A percentile compares a stretch with the other conserved stretches of the same genome.
phyloP scores from a whole-genome alignment of 2,329 filamentous ascomycete genomes.

The Claviceps arundinis region DNA sequence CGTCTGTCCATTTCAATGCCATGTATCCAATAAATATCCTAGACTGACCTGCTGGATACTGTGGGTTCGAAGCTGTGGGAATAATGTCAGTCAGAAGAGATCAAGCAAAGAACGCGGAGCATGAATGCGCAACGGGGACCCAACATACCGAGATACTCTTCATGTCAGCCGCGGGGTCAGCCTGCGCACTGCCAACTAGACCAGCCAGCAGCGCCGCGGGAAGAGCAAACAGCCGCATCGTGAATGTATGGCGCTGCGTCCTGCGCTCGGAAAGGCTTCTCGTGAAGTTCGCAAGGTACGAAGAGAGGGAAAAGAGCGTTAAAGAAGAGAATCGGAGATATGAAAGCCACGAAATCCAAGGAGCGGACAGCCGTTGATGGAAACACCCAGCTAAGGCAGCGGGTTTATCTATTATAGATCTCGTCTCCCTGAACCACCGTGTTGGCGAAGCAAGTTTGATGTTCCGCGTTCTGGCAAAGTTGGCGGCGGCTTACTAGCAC shows the following conservation, averaged over 20 bases:
- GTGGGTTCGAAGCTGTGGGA: conserved; percentile 66
- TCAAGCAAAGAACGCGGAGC: neutral
- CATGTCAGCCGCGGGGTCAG: conserved; percentile 34
- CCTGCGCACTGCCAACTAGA: conserved; percentile 35
- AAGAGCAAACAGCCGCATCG: conserved; percentile 35
- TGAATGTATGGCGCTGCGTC: conserved; percentile 9
- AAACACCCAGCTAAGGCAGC: conserved; percentile 5
- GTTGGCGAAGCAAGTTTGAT: neutral
- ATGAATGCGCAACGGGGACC: too few relatives aligned
- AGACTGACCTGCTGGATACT: conserved; percentile 61
- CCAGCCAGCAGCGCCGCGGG: conserved; percentile 36
- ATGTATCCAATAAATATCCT: neutral
- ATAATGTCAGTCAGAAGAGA: neutral
- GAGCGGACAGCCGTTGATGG: conserved; percentile 1
- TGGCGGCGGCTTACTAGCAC: conserved; percentile 4
- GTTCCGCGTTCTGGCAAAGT: neutral
- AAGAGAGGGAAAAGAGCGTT: neutral
- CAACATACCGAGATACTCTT: conserved; percentile 37
- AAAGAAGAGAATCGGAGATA: neutral
- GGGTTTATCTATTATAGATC: conserved; percentile 2
- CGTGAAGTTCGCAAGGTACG: neutral
- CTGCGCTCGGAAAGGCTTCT: neutral
- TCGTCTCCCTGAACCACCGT: neutral
- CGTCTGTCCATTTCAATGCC: neutral
- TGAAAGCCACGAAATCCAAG: neutral